Conservation (phyloP, 2,329 filamentous ascomycete species). For the Pseudocercospora macadamiae region DNA sequence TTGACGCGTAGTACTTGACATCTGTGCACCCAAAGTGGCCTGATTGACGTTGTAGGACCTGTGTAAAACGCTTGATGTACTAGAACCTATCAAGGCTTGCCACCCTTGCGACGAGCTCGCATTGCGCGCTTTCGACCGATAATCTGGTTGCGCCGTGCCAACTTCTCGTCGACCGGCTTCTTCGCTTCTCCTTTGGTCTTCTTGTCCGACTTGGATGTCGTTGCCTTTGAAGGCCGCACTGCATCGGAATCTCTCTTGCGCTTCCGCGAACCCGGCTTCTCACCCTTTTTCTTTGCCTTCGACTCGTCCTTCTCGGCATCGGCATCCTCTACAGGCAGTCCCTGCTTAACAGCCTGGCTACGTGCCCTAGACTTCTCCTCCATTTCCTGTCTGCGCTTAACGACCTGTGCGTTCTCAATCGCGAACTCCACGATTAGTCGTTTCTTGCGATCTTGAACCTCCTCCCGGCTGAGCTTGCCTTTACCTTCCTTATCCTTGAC, state of each 20-base stretch:
- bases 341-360: conserved; percentile 36
- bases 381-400: conserved; percentile 72
- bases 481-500: conserved; percentile 51
- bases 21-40: conserved; percentile 17
- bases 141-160: conserved; percentile 71
- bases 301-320: conserved; percentile 17
- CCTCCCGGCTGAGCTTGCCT: conserved; percentile 43
- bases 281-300: conserved; percentile 24
- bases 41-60: conserved; percentile 15
- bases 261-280: conserved; percentile 39
- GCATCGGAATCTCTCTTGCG: conserved; percentile 42
- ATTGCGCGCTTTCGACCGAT: conserved; percentile 83
- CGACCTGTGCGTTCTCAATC: conserved; percentile 95
- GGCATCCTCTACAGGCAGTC: conserved; percentile 17
- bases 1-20: conserved; percentile 17
- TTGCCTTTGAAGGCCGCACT: conserved; percentile 20
- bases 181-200: conserved; percentile 39
- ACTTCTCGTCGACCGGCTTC: conserved; percentile 51
- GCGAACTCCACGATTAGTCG: conserved; percentile 94
- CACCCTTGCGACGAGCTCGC: conserved; percentile 48
- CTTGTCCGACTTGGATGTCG: conserved; percentile 25
- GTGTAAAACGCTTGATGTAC: conserved; percentile 20
- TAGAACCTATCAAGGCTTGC: conserved; percentile 25
- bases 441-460: conserved; percentile 75
- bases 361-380: conserved; percentile 60